Evolutionary conservation across 1,139 yeast species (phyloP).

Genomic region (Maudiozyma humilis): DNA sequence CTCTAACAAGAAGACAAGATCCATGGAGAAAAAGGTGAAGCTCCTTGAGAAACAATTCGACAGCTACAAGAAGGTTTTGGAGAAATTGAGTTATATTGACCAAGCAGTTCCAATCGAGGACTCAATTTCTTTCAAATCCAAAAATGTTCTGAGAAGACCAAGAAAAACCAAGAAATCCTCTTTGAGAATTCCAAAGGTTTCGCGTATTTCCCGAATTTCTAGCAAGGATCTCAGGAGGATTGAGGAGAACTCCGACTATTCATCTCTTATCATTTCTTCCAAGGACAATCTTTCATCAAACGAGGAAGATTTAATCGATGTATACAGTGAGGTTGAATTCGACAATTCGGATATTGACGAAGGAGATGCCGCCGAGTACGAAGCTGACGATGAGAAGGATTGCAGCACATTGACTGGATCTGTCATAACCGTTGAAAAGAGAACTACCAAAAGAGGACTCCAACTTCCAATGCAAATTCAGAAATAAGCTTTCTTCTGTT

Average conservation of each 20-base stretch:
- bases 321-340: background rate
- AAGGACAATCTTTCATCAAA: conserved; percentile 4
- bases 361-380: conserved; percentile 6
- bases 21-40: conserved; percentile 25
- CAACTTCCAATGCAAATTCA: conserved; percentile 3
- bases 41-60: conserved; percentile 26
- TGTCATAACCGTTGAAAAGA: background rate
- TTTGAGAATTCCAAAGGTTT: conserved; percentile 1
- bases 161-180: conserved; percentile 1
- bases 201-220: conserved; percentile 18
- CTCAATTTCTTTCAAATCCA: background rate
- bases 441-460: conserved; percentile 3
- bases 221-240: conserved; percentile 19
- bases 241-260: conserved; percentile 21
- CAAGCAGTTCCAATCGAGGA: conserved; percentile 2
- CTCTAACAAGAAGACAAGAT: background rate
- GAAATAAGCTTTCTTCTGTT: background rate
- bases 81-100: conserved; percentile 5
- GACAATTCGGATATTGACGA: conserved; percentile 2
- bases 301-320: conserved; percentile 8
- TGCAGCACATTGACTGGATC: background rate
- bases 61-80: conserved; percentile 16
- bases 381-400: conserved; percentile 11
- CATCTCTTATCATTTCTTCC: conserved; percentile 6
- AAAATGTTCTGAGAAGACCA: conserved; percentile 5